phyloP scores from a whole-genome alignment of 106 monocot species.

The Alisma plantagoaquatica region DNA sequence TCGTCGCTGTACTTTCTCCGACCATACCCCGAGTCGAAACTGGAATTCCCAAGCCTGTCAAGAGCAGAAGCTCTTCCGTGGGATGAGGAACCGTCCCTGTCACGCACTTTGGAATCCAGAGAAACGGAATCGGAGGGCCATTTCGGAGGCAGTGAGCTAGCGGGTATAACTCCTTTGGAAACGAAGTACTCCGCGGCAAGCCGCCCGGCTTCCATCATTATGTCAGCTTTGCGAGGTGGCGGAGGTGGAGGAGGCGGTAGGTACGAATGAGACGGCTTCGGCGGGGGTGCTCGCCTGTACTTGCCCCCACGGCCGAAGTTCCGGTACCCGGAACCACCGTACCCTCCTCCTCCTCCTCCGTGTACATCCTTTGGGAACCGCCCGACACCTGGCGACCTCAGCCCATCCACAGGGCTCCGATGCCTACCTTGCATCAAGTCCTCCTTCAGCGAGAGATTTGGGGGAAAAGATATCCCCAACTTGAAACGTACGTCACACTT shows the following conservation, averaged over 20 bases:
- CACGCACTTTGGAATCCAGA: constrained; percentile 2
- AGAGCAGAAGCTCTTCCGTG: constrained; percentile 27
- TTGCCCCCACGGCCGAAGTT: constrained; percentile 3
- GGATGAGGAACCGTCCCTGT: background rate
- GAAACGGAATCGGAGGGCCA: background rate
- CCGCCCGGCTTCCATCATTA: constrained; percentile 72
- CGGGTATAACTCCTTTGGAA: constrained; percentile 48
- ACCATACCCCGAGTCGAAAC: constrained; percentile 12
- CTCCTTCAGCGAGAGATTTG: too few species aligned
- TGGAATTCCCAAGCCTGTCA: constrained; percentile 28
- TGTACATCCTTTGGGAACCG: background rate
- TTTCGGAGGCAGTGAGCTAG: constrained; percentile 16
- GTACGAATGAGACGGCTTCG: constrained; percentile 4
- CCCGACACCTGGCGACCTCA: background rate
- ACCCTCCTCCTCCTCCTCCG: background rate
- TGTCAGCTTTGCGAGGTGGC: constrained; percentile 36
- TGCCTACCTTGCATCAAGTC: constrained; percentile 5
- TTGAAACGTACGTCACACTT: too few species aligned
- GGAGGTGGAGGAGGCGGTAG: constrained; percentile 15
- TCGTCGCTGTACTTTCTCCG: constrained; percentile 1
- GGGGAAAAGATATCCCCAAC: too few species aligned
- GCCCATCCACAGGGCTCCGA: constrained; percentile 3
- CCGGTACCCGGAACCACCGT: background rate
- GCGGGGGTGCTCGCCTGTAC: background rate
- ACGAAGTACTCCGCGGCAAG: constrained; percentile 88